A percentile compares a stretch with the other conserved stretches of the same genome.
phyloP scores from a whole-genome alignment of 345 rosid genomes.

The Murraya paniculata region DNA sequence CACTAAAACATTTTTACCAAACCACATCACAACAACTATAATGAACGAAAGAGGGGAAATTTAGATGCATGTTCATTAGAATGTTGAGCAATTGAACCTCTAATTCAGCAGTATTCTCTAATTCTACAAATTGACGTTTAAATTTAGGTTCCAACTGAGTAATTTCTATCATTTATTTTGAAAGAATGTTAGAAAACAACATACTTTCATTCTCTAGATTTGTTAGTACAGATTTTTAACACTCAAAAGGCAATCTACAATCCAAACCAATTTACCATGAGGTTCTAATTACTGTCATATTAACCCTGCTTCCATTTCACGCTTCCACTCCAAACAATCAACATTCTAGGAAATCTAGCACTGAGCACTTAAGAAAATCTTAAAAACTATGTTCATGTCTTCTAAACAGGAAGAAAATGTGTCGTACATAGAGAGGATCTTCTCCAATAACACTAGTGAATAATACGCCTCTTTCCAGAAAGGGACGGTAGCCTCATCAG shows the following conservation, averaged over 20 bases:
- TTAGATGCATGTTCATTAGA: background rate
- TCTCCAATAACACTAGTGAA: conserved; percentile 82
- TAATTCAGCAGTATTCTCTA: background rate
- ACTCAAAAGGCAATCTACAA: background rate
- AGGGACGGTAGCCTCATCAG: conserved; percentile 45
- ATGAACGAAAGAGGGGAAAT: background rate
- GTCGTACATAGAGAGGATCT: conserved; percentile 67
- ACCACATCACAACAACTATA: no score
- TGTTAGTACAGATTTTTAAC: background rate
- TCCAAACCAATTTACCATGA: background rate
- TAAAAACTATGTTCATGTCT: background rate
- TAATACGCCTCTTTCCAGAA: conserved; percentile 89
- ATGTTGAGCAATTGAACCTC: background rate
- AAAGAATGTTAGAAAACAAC: background rate
- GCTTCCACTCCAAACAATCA: background rate
- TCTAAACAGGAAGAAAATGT: background rate
- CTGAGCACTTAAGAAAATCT: background rate
- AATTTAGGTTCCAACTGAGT: background rate
- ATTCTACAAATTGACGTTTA: background rate
- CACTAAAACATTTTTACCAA: no score
- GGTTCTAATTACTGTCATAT: background rate
- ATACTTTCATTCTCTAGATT: no score
- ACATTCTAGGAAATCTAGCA: background rate
- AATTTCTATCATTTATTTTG: no score
- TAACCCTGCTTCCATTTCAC: background rate